phyloP scores from a whole-genome alignment of 2,329 filamentous ascomycete genomes.

The Penicillium sp. region DNA sequence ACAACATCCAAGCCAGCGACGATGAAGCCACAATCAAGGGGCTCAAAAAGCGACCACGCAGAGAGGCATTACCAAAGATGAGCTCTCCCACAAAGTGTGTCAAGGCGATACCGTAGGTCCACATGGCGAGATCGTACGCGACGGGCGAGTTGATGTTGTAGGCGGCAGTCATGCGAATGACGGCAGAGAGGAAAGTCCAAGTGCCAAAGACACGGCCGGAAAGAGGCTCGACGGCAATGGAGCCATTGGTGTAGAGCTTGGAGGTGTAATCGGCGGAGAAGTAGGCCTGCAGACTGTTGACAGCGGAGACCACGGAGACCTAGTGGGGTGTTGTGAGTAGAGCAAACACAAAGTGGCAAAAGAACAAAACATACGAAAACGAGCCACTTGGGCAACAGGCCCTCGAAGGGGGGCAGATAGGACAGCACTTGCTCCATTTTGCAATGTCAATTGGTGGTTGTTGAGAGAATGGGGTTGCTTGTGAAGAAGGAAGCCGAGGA shows the following conservation, averaged over 20 bases:
- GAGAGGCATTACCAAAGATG: constrained; percentile 75
- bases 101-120: constrained; percentile 80
- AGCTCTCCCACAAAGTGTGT: constrained; percentile 80
- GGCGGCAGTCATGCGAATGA: constrained; percentile 81
- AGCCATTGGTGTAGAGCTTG: constrained; percentile 74
- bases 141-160: constrained; percentile 76
- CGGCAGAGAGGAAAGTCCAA: constrained; percentile 79
- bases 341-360: neutral
- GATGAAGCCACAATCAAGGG: constrained; percentile 64
- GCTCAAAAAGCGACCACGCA: constrained; percentile 64
- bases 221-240: constrained; percentile 70
- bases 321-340: constrained; percentile 16
- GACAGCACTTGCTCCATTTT: constrained; percentile 38
- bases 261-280: constrained; percentile 78
- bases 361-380: constrained; percentile 60
- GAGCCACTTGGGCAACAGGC: constrained; percentile 69
- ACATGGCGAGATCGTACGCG: constrained; percentile 80
- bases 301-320: constrained; percentile 82
- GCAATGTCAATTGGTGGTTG: constrained; percentile 4
- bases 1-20: constrained; percentile 66
- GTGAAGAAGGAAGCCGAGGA: constrained; percentile 27
- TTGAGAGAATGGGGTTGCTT: constrained; percentile 2
- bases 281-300: constrained; percentile 87
- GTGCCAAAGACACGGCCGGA: constrained; percentile 82
- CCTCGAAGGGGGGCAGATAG: constrained; percentile 50